Evolutionary conservation across 2,329 filamentous ascomycete genomes (phyloP), one percentile per base, ranked within the genome.

Genomic region (Karstenula rhodostoma): DNA sequence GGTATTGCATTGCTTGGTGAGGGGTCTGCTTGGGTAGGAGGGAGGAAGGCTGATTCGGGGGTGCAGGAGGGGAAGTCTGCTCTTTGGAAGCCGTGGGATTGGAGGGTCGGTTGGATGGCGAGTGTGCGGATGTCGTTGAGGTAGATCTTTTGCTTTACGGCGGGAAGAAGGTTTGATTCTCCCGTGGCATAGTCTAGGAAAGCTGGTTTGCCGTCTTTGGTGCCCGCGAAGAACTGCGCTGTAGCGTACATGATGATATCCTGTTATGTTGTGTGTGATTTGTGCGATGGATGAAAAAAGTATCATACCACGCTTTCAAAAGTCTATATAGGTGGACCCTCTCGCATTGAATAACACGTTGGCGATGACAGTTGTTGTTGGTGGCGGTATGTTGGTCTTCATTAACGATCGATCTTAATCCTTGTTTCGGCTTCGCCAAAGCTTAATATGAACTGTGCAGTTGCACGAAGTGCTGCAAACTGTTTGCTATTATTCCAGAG

Each of bases 181-280:
- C 52, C 52, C 2, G 43, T 27, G 19, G 32, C 46, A 13, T 48
- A 56, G 54, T 56, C 35, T 9, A 56, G 32, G 54, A 49, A 56
- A 17, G 54, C 54, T 29, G 44, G 22, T 19, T 48, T 42, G 13
- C 44, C 44, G 22, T 56, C 54, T 49, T 56, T 48, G n/a, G 54
- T 56, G 2, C 43, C 43, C 5, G 43, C 43, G 23, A 49, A 49
- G 32, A 56, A 56, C 27, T 43, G 54, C 9, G 46, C 46, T 19
- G 54, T 56, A n/a, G 43, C 54, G n/a, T 40, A 33, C n/a, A 32
- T 49, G 32, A 56, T 56, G 43, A 7, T 48, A 15, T 7, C 23
- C 7, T 46, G 22, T 55, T n/a, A 22, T 51, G 9, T 51, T 40
- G 19, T 15, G 10, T 51, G 4, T 29, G 15, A 33, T 23, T 27